These are phyloP conservation scores for Skeletonema grethae DNA, from an alignment of 108 stramenopile genomes.

Conservation along the genomic window DNA sequence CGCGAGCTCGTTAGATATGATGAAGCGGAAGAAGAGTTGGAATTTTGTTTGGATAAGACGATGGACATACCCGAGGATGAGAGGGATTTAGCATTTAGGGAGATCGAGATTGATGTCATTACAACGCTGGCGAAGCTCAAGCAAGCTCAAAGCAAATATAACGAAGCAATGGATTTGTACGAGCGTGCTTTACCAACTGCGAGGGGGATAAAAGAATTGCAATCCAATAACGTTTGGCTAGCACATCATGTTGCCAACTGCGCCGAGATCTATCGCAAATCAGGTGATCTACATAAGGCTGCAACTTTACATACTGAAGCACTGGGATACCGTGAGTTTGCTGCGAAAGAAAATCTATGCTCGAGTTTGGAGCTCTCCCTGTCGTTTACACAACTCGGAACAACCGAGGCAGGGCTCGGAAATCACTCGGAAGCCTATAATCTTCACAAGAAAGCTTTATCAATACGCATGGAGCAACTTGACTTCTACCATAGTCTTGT, in stretches of 20 bases:
- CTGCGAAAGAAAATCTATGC: conserved; percentile 25
- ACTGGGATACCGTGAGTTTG: conserved; percentile 26
- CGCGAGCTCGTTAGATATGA: conserved; percentile 38
- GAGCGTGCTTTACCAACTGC: conserved; percentile 36
- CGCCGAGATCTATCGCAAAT: conserved; percentile 38
- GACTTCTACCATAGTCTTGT: conserved; percentile 41
- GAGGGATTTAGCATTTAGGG: conserved; percentile 4
- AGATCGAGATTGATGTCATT: conserved; percentile 27
- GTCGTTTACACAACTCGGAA: conserved; percentile 42
- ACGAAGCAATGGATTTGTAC: conserved; percentile 39
- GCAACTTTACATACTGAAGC: conserved; percentile 35
- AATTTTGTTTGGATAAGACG: conserved; percentile 20
- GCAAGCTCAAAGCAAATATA: conserved; percentile 38
- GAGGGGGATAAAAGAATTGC: conserved; percentile 10
- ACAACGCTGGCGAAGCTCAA: conserved; percentile 40
- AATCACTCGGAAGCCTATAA: conserved; percentile 20
- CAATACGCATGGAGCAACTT: conserved; percentile 27
- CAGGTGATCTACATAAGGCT: conserved; percentile 29
- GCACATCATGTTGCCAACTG: conserved; percentile 36
- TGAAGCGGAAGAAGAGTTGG: conserved; percentile 35
- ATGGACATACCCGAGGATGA: conserved; percentile 20
- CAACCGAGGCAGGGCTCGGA: conserved; percentile 26
- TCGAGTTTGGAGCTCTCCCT: conserved; percentile 40
- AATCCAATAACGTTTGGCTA: conserved; percentile 34
- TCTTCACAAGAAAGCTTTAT: conserved; percentile 34